A percentile compares a stretch with the other conserved stretches of the same genome.
Evolutionary conservation across 1,284 basidiomycete genomes (phyloP).

Genomic region (Prillingera fragicola): DNA sequence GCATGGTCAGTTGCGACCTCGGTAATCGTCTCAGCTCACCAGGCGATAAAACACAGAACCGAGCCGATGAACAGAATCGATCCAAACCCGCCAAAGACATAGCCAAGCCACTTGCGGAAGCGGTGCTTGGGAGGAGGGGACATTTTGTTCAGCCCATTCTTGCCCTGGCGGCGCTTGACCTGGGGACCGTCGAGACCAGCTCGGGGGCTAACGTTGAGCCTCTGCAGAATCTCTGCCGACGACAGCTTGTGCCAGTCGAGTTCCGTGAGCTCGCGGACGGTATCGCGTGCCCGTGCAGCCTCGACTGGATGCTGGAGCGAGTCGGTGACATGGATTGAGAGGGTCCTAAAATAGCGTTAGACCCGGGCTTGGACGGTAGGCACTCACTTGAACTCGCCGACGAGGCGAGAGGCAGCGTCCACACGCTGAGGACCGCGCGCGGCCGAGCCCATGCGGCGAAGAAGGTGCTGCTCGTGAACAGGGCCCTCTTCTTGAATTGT

Average conservation of each 20-base stretch:
- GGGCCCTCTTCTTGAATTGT: constrained; percentile 22
- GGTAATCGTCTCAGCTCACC: constrained; percentile 41
- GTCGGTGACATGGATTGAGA: constrained; percentile 43
- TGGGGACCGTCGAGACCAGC: constrained; percentile 54
- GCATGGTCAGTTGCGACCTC: too few relatives aligned
- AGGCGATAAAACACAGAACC: constrained; percentile 51
- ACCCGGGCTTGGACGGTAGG: background rate
- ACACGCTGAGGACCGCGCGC: constrained; percentile 20
- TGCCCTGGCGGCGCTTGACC: constrained; percentile 50
- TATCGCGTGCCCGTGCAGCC: constrained; percentile 12
- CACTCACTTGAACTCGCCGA: constrained; percentile 39
- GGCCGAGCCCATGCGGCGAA: constrained; percentile 27
- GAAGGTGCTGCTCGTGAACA: constrained; percentile 16
- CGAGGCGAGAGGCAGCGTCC: constrained; percentile 26
- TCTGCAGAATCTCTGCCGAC: constrained; percentile 51
- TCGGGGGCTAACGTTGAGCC: constrained; percentile 52
- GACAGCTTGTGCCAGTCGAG: constrained; percentile 58
- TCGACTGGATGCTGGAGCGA: constrained; percentile 22
- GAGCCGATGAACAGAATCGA: constrained; percentile 55
- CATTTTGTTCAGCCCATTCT: constrained; percentile 48
- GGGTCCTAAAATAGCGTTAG: constrained; percentile 24
- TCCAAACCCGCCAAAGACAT: constrained; percentile 55
- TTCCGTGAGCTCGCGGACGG: constrained; percentile 32
- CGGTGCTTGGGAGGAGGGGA: constrained; percentile 45
- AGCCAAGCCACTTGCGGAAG: constrained; percentile 48